phyloP scores from a whole-genome alignment of 352 stramenopile species.

The Phytophthora aleatoria region DNA sequence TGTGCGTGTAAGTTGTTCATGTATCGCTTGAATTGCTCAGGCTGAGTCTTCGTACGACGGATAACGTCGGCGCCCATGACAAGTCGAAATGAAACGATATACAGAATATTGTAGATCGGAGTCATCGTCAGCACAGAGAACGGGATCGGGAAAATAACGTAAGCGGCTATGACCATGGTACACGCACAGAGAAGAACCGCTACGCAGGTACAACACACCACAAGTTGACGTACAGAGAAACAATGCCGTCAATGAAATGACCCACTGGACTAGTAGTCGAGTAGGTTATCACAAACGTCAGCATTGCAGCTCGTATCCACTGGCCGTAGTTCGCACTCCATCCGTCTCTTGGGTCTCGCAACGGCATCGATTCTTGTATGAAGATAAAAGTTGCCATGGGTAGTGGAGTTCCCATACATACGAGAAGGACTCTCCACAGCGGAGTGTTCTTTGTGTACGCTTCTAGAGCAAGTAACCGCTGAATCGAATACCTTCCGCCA shows the following conservation, averaged over 20 bases:
- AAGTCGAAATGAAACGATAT: slow-evolving; percentile 21
- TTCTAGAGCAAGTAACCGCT: slow-evolving; percentile 25
- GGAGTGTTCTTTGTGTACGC: slow-evolving; percentile 10
- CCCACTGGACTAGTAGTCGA: slow-evolving; percentile 4
- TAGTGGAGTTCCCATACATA: slow-evolving; percentile 17
- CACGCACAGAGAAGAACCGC: slow-evolving; percentile 1
- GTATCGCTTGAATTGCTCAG: slow-evolving; percentile 11
- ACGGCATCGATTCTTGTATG: slow-evolving; percentile 23
- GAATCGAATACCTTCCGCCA: slow-evolving; percentile 22
- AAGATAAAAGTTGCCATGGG: slow-evolving; percentile 21
- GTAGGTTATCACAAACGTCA: slow-evolving; percentile 7
- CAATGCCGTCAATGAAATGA: slow-evolving; percentile 7
- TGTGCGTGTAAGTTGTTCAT: slow-evolving; percentile 16
- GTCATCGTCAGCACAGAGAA: slow-evolving; percentile 18
- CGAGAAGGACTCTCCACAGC: slow-evolving; percentile 5
- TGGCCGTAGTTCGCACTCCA: slow-evolving; percentile 24
- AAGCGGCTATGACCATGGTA: slow-evolving; percentile 12
- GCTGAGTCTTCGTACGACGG: slow-evolving; percentile 1
- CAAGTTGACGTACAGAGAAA: slow-evolving; percentile 5
- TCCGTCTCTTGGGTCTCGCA: slow-evolving; percentile 14
- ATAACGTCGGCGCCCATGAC: slow-evolving; percentile 7
- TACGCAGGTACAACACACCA: slow-evolving; percentile 7
- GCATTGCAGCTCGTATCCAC: slow-evolving; percentile 17
- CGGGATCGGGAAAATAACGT: slow-evolving; percentile 18
- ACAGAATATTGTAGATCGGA: slow-evolving; percentile 25